Evolutionary conservation across 352 stramenopile genomes (phyloP).

Genomic region (Globisporangium acanthophoron): DNA sequence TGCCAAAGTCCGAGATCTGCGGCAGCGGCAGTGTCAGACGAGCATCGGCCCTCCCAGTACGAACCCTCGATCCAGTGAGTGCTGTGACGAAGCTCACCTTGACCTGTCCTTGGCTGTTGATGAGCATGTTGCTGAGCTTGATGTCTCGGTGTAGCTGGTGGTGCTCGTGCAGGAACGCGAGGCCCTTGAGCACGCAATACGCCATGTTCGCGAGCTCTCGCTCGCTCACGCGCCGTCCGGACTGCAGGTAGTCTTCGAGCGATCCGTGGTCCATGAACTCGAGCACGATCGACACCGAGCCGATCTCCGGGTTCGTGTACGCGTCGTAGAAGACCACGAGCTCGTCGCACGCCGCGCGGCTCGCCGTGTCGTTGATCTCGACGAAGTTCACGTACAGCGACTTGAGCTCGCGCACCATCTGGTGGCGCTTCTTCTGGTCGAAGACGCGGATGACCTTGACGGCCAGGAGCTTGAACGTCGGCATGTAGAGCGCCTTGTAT

Average conservation of each 20-base stretch:
- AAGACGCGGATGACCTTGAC: conserved; percentile 86
- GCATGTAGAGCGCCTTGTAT: conserved; percentile 86
- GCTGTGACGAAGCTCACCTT: conserved; percentile 28
- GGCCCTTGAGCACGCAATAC: conserved; percentile 66
- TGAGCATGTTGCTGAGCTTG: conserved; percentile 94
- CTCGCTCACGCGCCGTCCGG: conserved; percentile 46
- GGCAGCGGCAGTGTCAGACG: background rate
- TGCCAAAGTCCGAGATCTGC: conserved; percentile 83
- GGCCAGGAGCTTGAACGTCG: conserved; percentile 85
- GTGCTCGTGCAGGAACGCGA: conserved; percentile 87
- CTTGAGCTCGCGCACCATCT: conserved; percentile 86
- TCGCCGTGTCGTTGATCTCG: conserved; percentile 38
- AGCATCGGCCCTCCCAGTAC: too few species aligned
- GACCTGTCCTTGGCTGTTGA: conserved; percentile 76
- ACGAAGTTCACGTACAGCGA: conserved; percentile 82
- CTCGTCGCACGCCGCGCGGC: conserved; percentile 58
- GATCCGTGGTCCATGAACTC: conserved; percentile 94
- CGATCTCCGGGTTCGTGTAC: conserved; percentile 84
- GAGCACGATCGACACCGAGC: conserved; percentile 89
- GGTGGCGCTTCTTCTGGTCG: conserved; percentile 84
- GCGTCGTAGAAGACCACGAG: conserved; percentile 91
- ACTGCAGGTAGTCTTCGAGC: conserved; percentile 71
- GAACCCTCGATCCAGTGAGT: too few species aligned
- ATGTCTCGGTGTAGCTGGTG: conserved; percentile 93
- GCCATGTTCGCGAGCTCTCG: conserved; percentile 77